Evolutionary conservation across 805 yeast species (phyloP), one percentile per base, ranked within the genome.

Genomic region (Wickerhamiella parazyma): DNA sequence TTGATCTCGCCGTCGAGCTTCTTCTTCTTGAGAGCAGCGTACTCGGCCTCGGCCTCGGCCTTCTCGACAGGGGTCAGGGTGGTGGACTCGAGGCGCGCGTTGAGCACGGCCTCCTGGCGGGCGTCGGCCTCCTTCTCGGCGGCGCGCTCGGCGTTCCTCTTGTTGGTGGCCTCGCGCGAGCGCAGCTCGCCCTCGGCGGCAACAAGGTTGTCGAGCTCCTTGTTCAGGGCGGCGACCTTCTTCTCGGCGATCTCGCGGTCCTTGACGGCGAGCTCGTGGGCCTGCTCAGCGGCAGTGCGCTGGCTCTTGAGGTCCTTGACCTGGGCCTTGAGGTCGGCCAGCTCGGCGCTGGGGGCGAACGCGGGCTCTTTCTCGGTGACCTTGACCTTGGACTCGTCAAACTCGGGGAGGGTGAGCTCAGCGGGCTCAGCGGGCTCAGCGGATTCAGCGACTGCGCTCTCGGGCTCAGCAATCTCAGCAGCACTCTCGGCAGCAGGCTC

Each of bases 231-330:
- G 12, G 17, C 28, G 16, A 33, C 33, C 38, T 40, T 40, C 24
- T 20, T 21, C 20, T 40, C 28, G 18, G 43, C 36, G 21, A 21
- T 33, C 16, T 33, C 43, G 17, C 31, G 43, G 18, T 40, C 43
- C 33, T 40, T 33, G 33, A 45, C 47, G 21, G 48, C 50, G 28
- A 49, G 50, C 48, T 46, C 49, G 42, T 45, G 35, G 26, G 16
- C 18, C 25, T 38, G 35, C 38, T 34, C 42, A 19, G 42, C 46
- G 14, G 35, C 39, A 14, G 19, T 18, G 14, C 36, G 33, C 31
- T 28, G 14, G 24, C 36, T 6, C 20, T 36, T 36, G 37, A 21
- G 31, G 33, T 29, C 43, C 45, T 46, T 41, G 43, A 35, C 38
- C 20, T 26, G 11, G 9, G 25, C n/a, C 46, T 43, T 42, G 41